Percentiles rank a stretch among this genome's conserved stretches.
Evolutionary conservation across 257 asterid species (phyloP).

Genomic region (Thymus quinquecostatus): DNA sequence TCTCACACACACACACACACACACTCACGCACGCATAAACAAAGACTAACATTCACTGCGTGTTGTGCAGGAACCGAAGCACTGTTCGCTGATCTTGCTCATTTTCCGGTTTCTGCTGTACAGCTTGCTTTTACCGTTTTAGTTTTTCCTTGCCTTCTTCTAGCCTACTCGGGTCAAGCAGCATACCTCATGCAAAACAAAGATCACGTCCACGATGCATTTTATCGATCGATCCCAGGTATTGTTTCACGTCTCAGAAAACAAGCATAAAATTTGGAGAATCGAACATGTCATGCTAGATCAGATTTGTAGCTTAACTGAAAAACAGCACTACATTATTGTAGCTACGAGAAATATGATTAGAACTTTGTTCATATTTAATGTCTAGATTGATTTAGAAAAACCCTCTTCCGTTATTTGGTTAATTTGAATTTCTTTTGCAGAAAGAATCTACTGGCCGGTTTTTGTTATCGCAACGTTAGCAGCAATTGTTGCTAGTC

Average conservation of each 20-base stretch:
- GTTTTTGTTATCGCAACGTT: slow-evolving; percentile 81
- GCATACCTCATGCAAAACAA: slow-evolving; percentile 80
- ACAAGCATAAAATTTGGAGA: neutral
- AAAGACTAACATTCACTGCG: slow-evolving; percentile 22
- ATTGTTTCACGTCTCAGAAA: neutral
- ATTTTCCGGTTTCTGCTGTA: slow-evolving; percentile 88
- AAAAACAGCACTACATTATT: too few relatives aligned
- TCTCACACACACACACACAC: neutral
- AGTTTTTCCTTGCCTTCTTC: slow-evolving; percentile 95
- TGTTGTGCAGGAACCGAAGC: slow-evolving; percentile 87
- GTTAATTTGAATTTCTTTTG: slow-evolving; percentile 25
- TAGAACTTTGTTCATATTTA: neutral
- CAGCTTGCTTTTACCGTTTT: slow-evolving; percentile 91
- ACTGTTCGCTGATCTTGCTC: slow-evolving; percentile 94
- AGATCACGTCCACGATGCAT: slow-evolving; percentile 79
- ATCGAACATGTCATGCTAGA: neutral
- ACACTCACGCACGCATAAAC: neutral
- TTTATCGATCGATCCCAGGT: slow-evolving; percentile 99
- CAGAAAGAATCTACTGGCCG: slow-evolving; percentile 93
- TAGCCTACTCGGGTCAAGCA: slow-evolving; percentile 97
- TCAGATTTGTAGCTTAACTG: too few relatives aligned
- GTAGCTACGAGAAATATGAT: neutral
- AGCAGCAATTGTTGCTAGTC: slow-evolving; percentile 97
- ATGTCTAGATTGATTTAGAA: slow-evolving; percentile 1
- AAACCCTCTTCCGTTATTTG: neutral